Conservation (phyloP, 2,329 filamentous ascomycete species). For the Venturia effusa region DNA sequence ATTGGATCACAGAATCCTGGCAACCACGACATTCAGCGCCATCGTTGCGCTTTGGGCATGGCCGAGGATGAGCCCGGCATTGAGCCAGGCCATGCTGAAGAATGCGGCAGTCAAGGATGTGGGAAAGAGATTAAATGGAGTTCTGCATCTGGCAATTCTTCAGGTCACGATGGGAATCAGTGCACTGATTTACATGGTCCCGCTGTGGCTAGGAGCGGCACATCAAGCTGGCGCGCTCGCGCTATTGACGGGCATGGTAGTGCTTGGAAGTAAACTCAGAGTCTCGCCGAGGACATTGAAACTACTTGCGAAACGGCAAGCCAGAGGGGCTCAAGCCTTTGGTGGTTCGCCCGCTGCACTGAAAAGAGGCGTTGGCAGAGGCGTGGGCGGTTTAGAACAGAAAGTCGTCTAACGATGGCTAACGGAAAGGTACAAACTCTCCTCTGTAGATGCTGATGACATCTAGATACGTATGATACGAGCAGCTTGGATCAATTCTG, state of each 20-base stretch:
- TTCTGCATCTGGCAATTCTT: slow-evolving; percentile 70
- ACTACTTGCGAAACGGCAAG: slow-evolving; percentile 31
- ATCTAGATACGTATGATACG: neutral
- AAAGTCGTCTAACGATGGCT: neutral
- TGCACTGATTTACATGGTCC: slow-evolving; percentile 90
- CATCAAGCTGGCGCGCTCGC: slow-evolving; percentile 89
- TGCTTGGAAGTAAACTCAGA: slow-evolving; percentile 69
- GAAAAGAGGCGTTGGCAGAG: slow-evolving; percentile 2
- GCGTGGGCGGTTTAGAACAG: neutral
- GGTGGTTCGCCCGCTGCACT: neutral
- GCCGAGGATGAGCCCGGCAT: slow-evolving; percentile 49
- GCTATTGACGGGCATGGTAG: slow-evolving; percentile 68
- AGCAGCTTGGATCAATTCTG: too few species aligned
- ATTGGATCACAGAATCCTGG: slow-evolving; percentile 87
- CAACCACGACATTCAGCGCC: slow-evolving; percentile 75
- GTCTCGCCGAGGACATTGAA: slow-evolving; percentile 56
- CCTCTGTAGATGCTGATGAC: neutral
- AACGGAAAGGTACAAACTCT: neutral
- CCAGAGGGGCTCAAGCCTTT: neutral
- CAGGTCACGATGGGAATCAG: slow-evolving; percentile 82
- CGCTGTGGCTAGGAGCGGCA: slow-evolving; percentile 72
- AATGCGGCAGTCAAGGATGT: slow-evolving; percentile 27
- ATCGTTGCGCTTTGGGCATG: slow-evolving; percentile 75
- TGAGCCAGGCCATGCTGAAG: slow-evolving; percentile 37
- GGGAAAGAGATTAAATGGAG: slow-evolving; percentile 60